Conservation (phyloP, 2,329 filamentous ascomycete genomes). For the Aspergillus japonicus region DNA sequence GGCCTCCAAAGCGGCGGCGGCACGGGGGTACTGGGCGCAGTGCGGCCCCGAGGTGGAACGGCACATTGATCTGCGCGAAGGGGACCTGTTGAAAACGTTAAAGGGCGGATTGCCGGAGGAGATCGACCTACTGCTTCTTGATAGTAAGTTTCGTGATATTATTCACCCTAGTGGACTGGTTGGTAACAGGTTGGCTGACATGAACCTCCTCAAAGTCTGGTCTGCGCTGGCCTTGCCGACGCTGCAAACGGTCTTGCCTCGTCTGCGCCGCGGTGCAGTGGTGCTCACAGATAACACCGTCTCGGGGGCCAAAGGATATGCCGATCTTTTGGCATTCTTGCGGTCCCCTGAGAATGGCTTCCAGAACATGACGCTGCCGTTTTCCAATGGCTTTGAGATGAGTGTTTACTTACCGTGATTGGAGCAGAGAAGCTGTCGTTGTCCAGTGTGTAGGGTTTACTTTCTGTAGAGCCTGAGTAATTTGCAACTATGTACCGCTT, state of each 20-base stretch:
- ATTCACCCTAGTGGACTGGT: too few species aligned
- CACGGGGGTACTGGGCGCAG: slow-evolving; percentile 54
- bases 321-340: slow-evolving; percentile 50
- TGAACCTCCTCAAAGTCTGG: slow-evolving; percentile 36
- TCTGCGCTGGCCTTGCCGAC: slow-evolving; percentile 39
- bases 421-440: too few species aligned
- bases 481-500: too few species aligned
- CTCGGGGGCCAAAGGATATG: slow-evolving; percentile 31
- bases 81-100: slow-evolving; percentile 58
- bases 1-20: slow-evolving; percentile 51
- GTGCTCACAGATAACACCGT: slow-evolving; percentile 42
- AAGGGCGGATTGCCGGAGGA: slow-evolving; percentile 46
- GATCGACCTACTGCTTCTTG: slow-evolving; percentile 61
- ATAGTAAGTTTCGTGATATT: slow-evolving; percentile 51
- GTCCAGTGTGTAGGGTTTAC: too few species aligned
- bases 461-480: too few species aligned
- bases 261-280: slow-evolving; percentile 36
- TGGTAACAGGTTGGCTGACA: too few species aligned
- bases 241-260: slow-evolving; percentile 37
- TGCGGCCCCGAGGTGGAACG: slow-evolving; percentile 50
- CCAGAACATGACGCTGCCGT: slow-evolving; percentile 51
- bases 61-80: slow-evolving; percentile 58
- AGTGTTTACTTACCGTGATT: slow-evolving; percentile 34
- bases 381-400: slow-evolving; percentile 50
- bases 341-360: slow-evolving; percentile 50